Evolutionary conservation across 345 rosid genomes (phyloP), one percentile per base, ranked within the genome.

Genomic region (Arabis alpina): DNA sequence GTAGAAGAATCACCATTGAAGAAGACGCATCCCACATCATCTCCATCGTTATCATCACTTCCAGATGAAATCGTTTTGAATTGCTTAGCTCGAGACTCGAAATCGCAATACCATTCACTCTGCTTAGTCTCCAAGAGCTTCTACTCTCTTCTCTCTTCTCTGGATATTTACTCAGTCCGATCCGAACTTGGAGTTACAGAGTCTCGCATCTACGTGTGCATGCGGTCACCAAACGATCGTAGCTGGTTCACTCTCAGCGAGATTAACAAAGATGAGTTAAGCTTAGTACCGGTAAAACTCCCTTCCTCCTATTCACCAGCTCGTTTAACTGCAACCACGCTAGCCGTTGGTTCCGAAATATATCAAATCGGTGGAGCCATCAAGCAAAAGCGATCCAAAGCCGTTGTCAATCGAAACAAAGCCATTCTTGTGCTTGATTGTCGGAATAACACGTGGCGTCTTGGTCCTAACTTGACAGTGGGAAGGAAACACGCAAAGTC

Each of bases 371-470:
- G 96, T 0, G 96, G 96, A 8, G 83, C 32, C 37, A 1, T 9
- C 2, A 11, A 5, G 14, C 2, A 23, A 71, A 7, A 3, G 47
- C 63, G 15, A 19, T 57, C 88, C 19, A 10, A 83, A 7, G 81
- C 23, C 23, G 23, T 19, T 19, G 23, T 19, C 23, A 19, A 19
- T 1, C 23, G 23, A 19, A 19, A 19, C 23, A 19, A 19, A 19
- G 23, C 68, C 63, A 88, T 86, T 9, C 82, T 86, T 88, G 67
- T 77, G 12, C 77, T 90, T 12, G 90, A 87, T 53, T 87, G 88
- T 82, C 84, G 93, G 19, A 58, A 63, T 52, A 78, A 82, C 82
- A 69, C 70, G 10, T 90, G 93, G 93, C 76, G 74, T 52, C 37
- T 66, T 15, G 77, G 76, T 24, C 84, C 91, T 12, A 63, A 25